These are phyloP conservation scores for Clausena lansium DNA, from an alignment of 345 rosid genomes.

Conservation along the genomic window DNA sequence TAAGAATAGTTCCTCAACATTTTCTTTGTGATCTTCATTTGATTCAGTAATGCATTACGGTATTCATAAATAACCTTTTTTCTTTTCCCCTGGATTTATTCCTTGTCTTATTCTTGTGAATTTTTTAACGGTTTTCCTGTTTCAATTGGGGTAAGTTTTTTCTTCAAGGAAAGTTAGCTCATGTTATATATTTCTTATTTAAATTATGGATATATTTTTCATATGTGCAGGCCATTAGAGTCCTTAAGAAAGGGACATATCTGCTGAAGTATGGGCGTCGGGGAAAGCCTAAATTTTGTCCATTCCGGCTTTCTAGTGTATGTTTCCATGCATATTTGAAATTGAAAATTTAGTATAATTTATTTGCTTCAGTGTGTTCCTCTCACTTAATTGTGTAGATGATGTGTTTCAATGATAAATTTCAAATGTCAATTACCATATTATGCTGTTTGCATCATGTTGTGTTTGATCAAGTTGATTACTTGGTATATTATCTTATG, in stretches of 20 bases:
- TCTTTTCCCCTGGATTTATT: background rate
- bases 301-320: constrained; percentile 72
- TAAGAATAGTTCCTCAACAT: background rate
- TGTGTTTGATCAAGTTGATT: background rate
- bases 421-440: background rate
- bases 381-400: background rate
- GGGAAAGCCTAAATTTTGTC: constrained; percentile 79
- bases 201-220: background rate
- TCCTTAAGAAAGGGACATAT: constrained; percentile 70
- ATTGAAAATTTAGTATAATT: background rate
- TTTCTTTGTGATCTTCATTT: background rate
- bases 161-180: background rate
- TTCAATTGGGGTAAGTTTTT: background rate
- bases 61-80: background rate
- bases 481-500: background rate
- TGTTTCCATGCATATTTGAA: background rate
- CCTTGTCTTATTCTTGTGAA: background rate
- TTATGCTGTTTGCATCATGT: background rate
- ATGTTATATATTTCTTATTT: background rate
- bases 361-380: background rate
- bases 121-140: background rate
- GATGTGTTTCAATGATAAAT: background rate
- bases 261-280: constrained; percentile 72
- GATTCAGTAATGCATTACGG: background rate
- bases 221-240: constrained; percentile 51